Evolutionary conservation across 2,329 filamentous ascomycete species (phyloP).

Genomic region (Ascochyta clinopodiicola): DNA sequence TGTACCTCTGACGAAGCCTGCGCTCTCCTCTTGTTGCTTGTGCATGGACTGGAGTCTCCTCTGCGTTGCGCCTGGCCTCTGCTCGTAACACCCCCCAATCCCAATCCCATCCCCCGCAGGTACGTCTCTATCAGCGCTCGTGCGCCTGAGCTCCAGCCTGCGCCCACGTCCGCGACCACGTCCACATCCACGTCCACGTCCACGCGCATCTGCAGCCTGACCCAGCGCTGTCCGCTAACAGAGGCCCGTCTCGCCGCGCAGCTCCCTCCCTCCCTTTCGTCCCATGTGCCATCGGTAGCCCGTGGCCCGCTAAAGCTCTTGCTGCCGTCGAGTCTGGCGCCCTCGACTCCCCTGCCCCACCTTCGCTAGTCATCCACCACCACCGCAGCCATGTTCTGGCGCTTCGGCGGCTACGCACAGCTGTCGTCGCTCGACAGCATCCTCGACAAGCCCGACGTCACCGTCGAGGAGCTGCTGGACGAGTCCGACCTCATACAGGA

Average conservation of each 20-base stretch:
- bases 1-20: background rate
- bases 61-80: constrained; percentile 21
- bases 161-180: background rate
- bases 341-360: constrained; percentile 38
- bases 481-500: constrained; percentile 97
- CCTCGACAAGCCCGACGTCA: constrained; percentile 93
- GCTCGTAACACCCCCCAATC: constrained; percentile 2
- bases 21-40: constrained; percentile 7
- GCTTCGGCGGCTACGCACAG: constrained; percentile 98
- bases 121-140: constrained; percentile 25
- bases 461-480: constrained; percentile 92
- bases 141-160: constrained; percentile 27
- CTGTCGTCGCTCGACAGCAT: constrained; percentile 96
- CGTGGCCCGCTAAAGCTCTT: constrained; percentile 16
- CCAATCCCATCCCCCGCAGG: constrained; percentile 23
- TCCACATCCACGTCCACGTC: constrained; percentile 6
- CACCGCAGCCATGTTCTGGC: constrained; percentile 83
- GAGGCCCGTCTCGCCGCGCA: constrained; percentile 6
- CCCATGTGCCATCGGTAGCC: constrained; percentile 21
- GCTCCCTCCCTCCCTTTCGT: constrained; percentile 9
- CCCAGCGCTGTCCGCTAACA: constrained; percentile 12
- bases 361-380: constrained; percentile 27
- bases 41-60: constrained; percentile 18
- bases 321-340: constrained; percentile 36
- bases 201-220: constrained; percentile 17